Conservation (phyloP, 192 early-diverging fungal species). For the Backusella circina region DNA sequence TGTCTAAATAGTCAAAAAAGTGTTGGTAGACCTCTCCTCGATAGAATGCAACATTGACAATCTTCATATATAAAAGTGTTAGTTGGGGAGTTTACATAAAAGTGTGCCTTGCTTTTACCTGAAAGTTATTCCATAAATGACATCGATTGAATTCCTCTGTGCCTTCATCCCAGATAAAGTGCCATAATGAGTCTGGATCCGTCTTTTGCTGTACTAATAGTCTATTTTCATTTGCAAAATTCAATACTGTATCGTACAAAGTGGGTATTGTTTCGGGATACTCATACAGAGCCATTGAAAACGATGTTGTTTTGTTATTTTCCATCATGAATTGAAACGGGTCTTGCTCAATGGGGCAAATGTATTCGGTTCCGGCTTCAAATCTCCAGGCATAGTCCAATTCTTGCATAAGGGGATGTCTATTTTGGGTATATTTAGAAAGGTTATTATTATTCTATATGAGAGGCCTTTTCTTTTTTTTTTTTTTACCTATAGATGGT, state of each 20-base stretch:
- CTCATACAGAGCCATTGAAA: constrained; percentile 49
- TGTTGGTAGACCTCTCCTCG: constrained; percentile 47
- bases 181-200: constrained; percentile 9
- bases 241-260: constrained; percentile 40
- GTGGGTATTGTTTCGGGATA: constrained; percentile 46
- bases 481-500: constrained; percentile 21
- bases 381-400: constrained; percentile 59
- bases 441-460: not conserved
- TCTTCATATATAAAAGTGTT: too few relatives aligned
- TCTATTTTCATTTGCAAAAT: constrained; percentile 24
- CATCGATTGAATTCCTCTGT: constrained; percentile 45
- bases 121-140: constrained; percentile 78
- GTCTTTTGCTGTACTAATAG: constrained; percentile 4
- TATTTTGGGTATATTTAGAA: constrained; percentile 9
- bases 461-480: not conserved
- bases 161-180: constrained; percentile 14
- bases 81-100: too few relatives aligned
- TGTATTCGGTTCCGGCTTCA: constrained; percentile 48
- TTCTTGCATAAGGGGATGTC: constrained; percentile 50
- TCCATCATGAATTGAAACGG: constrained; percentile 55
- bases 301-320: constrained; percentile 46
- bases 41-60: constrained; percentile 55
- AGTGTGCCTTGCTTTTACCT: too few relatives aligned
- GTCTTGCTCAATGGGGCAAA: constrained; percentile 49
- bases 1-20: constrained; percentile 62